Base-by-base conservation (phyloP, 768 basidiomycete genomes). In the Gloeophyllum trabeum region DNA sequence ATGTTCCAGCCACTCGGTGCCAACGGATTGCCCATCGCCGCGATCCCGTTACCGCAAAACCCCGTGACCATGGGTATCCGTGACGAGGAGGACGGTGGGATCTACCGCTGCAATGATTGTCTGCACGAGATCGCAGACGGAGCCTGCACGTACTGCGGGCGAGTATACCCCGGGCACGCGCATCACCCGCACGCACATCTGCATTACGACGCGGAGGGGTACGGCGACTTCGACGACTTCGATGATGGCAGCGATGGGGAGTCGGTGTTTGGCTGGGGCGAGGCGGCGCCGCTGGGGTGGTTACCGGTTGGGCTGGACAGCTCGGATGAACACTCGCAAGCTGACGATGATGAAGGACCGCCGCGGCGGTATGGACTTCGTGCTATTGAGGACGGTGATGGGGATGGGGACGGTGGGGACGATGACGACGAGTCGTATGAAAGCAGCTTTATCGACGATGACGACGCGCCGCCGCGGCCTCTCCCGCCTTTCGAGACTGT, bases 111-210 rank as follows among this genome's bases (percentile, higher is more conserved):
- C 54, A 52, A 76, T 13, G 77, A 79, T 34, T 89, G 85, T 48
- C 70, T 78, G 67, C 76, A 88, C 52, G 87, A 90, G 60, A 81
- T 90, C 46, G 76, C 70, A 72, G 75, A 67, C 46, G 81, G 81
- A 1, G 54, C 67, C 18, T 90, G 87, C 52, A 68, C 75, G 3
- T 52, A 53, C 7, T 89, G 87, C 49, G 64, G 70, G 22, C 69
- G 82, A 24, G 57, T 56, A 16, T 86, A 85, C 51, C 64, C 62
- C 3, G 80, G 74, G 1, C 81, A 81, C 41, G 34, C 51, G 39
- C 53, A 43, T 12, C 47, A 49, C 28, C 50, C n/a, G 39, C 26
- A 41, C 39, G 28, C 25, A 32, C 13, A 6, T 35, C 19, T 30
- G 43, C 36, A 24, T 16, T 26, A 32, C 26, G 30, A 41, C 22